Percentiles rank a stretch among this genome's conserved stretches.
Conservation (phyloP, 2,329 filamentous ascomycete genomes). For the Sporothrix variecibatus region DNA sequence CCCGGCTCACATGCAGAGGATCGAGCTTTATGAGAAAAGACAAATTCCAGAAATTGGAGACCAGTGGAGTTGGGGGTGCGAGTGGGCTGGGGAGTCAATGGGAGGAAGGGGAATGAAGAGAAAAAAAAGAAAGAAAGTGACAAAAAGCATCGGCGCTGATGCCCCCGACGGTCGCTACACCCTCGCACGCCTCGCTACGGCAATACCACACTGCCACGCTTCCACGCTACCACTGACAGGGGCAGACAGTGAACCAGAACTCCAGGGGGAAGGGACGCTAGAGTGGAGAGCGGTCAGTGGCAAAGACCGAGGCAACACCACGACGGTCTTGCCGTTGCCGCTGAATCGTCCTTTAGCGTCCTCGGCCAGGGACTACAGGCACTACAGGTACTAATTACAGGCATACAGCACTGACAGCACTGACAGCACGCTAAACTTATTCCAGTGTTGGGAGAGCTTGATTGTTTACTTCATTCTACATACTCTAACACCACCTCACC, state of each 20-base stretch:
- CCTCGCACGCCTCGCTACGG: background rate
- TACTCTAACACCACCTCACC: too few species aligned
- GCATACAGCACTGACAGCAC: background rate
- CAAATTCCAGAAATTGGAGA: background rate
- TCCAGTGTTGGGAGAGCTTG: background rate
- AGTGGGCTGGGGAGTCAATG: background rate
- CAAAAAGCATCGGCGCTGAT: background rate
- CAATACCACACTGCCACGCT: background rate
- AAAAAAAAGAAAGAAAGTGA: background rate
- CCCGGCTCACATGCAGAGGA: conserved; percentile 8
- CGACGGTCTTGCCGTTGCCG: background rate
- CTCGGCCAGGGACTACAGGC: background rate
- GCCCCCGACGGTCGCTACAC: background rate
- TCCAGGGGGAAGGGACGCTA: background rate
- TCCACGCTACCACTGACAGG: background rate
- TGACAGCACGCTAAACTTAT: background rate
- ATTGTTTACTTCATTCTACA: background rate
- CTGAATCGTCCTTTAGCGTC: background rate
- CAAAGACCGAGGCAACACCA: background rate
- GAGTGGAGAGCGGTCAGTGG: background rate
- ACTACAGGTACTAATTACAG: too few species aligned
- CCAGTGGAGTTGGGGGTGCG: background rate
- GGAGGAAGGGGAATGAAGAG: background rate
- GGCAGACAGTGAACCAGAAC: too few species aligned
- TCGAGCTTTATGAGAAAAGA: conserved; percentile 5